Conservation (phyloP, 345 rosid genomes). For the Syzygium jambos region DNA sequence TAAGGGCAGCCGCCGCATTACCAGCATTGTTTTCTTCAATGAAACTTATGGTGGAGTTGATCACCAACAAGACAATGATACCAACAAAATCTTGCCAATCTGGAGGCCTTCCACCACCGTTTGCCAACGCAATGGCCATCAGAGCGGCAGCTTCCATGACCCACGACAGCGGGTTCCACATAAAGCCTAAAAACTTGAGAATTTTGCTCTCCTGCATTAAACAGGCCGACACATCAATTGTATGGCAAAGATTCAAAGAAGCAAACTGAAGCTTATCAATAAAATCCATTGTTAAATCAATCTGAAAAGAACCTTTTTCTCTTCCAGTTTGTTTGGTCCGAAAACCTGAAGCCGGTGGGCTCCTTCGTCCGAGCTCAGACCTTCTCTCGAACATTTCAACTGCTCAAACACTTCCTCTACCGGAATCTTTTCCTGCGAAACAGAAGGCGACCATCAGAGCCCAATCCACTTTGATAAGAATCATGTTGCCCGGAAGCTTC, state of each 20-base stretch:
- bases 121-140: slow-evolving; percentile 80
- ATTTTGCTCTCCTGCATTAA: slow-evolving; percentile 63
- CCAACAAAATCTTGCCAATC: slow-evolving; percentile 97
- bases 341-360: slow-evolving; percentile 57
- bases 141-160: slow-evolving; percentile 96
- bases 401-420: slow-evolving; percentile 78
- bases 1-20: slow-evolving; percentile 90
- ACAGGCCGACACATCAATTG: not conserved
- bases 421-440: slow-evolving; percentile 52
- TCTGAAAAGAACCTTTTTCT: slow-evolving; percentile 53
- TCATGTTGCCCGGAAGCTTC: not conserved
- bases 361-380: slow-evolving; percentile 62
- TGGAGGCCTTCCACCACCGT: slow-evolving; percentile 71
- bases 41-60: slow-evolving; percentile 93
- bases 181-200: slow-evolving; percentile 83
- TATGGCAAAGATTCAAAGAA: not conserved
- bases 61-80: slow-evolving; percentile 51
- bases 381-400: slow-evolving; percentile 43
- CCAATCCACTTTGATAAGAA: not conserved
- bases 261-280: not conserved
- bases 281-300: not conserved
- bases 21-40: slow-evolving; percentile 93
- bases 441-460: not conserved
- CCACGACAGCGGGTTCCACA: slow-evolving; percentile 99
- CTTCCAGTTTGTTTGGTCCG: slow-evolving; percentile 93